These are phyloP conservation scores for Phtheirospermum japonicum DNA, from an alignment of 257 asterid species.

Conservation along the genomic window DNA sequence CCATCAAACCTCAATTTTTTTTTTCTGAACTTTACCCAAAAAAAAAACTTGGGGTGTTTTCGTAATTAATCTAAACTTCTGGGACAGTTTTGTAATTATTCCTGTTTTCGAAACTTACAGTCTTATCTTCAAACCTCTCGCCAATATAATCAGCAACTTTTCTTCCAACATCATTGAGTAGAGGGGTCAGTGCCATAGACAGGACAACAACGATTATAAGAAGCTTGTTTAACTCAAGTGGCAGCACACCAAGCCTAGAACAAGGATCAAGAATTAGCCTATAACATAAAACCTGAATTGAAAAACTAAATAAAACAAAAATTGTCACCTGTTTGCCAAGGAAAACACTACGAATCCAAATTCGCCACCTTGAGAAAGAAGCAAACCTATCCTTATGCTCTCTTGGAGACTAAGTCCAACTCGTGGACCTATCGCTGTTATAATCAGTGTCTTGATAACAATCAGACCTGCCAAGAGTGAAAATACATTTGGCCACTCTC, in stretches of 20 bases:
- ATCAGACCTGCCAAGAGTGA: constrained; percentile 93
- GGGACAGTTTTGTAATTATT: no score
- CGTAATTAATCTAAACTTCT: no score
- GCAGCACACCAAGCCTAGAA: constrained; percentile 96
- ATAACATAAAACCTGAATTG: constrained; percentile 15
- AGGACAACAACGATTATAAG: constrained; percentile 96
- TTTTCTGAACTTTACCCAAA: no score
- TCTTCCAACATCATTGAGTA: constrained; percentile 86
- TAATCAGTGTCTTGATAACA: constrained; percentile 80
- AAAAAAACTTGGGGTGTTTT: no score
- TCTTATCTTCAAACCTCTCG: constrained; percentile 56
- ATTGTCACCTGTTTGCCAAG: constrained; percentile 73
- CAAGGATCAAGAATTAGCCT: constrained; percentile 26
- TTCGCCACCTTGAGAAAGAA: constrained; percentile 99
- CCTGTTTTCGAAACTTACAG: constrained; percentile 47
- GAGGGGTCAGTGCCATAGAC: constrained; percentile 95
- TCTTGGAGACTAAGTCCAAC: constrained; percentile 86
- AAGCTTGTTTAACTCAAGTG: constrained; percentile 96
- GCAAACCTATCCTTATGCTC: constrained; percentile 92
- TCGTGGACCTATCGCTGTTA: constrained; percentile 93
- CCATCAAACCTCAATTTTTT: no score
- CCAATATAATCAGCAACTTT: constrained; percentile 68
- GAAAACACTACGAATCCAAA: constrained; percentile 96
- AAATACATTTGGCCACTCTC: constrained; percentile 98
- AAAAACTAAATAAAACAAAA: background rate